Conservation (phyloP, 2,329 filamentous ascomycete species). For the Orbilia oligospora region DNA sequence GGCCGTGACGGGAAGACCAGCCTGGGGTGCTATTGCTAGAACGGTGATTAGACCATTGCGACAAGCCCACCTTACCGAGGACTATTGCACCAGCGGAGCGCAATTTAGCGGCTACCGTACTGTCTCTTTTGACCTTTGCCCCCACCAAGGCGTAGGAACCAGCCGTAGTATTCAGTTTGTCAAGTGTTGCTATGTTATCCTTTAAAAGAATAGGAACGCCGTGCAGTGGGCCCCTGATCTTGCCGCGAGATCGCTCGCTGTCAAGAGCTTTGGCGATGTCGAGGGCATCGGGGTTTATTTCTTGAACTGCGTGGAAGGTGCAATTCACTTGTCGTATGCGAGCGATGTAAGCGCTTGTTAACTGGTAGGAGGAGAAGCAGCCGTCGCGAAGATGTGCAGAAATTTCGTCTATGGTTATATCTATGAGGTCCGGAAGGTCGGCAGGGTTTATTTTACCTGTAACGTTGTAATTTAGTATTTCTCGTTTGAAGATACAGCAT, state of each 20-base stretch:
- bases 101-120: conserved; percentile 74
- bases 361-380: conserved; percentile 45
- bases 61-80: conserved; percentile 77
- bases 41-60: conserved; percentile 77
- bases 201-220: conserved; percentile 78
- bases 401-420: conserved; percentile 53
- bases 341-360: conserved; percentile 64
- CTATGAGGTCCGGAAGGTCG: conserved; percentile 39
- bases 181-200: conserved; percentile 76
- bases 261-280: conserved; percentile 67
- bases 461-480: not conserved
- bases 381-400: conserved; percentile 19
- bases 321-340: conserved; percentile 67
- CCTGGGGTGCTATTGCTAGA: conserved; percentile 74
- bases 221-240: conserved; percentile 70
- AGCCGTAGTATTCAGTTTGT: conserved; percentile 76
- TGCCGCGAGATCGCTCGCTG: conserved; percentile 62
- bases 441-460: conserved; percentile 30
- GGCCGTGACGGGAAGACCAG: conserved; percentile 77
- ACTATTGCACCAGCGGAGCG: conserved; percentile 75
- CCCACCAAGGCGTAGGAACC: conserved; percentile 77
- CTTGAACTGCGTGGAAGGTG: conserved; percentile 65
- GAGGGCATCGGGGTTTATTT: conserved; percentile 68
- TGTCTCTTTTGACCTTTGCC: conserved; percentile 72
- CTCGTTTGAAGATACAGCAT: not conserved